A percentile compares a stretch with the other conserved stretches of the same genome.
Evolutionary conservation across 805 yeast species (phyloP).

Genomic region (Yamadazyma takamatsuzukensis): DNA sequence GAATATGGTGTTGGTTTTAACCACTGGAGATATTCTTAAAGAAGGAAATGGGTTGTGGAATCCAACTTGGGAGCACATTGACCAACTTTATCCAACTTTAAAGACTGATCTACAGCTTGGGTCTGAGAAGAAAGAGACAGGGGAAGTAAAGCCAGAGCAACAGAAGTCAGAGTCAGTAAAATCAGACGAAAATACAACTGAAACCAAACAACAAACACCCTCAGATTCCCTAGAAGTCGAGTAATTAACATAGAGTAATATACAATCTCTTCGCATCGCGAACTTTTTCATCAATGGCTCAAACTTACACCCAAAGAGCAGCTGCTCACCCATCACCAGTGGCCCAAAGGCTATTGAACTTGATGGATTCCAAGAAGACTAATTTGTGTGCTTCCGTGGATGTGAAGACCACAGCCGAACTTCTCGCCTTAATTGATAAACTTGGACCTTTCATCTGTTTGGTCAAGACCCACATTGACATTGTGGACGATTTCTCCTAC

Average conservation of each 20-base stretch:
- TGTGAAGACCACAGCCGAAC: slow-evolving; percentile 74
- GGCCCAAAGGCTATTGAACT: slow-evolving; percentile 65
- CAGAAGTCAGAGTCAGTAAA: slow-evolving; percentile 1
- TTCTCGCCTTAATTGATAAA: slow-evolving; percentile 65
- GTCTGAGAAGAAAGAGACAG: slow-evolving; percentile 3
- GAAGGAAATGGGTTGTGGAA: slow-evolving; percentile 26
- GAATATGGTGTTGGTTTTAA: slow-evolving; percentile 40
- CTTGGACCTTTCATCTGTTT: slow-evolving; percentile 91
- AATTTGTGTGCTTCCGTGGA: slow-evolving; percentile 95
- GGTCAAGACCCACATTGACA: slow-evolving; percentile 93
- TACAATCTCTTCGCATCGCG: neutral
- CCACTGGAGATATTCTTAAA: slow-evolving; percentile 21
- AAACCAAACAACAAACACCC: too few species aligned
- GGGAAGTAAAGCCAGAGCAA: neutral
- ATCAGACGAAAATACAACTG: slow-evolving; percentile 1
- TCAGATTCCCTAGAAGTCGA: neutral
- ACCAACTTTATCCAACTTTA: slow-evolving; percentile 25
- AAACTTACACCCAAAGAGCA: slow-evolving; percentile 68
- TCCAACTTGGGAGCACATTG: slow-evolving; percentile 30
- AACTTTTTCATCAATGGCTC: slow-evolving; percentile 5
- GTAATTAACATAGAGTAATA: neutral
- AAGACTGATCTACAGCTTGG: slow-evolving; percentile 17
- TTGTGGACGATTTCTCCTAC: slow-evolving; percentile 81
- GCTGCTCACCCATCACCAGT: slow-evolving; percentile 68
- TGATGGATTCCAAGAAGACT: slow-evolving; percentile 78